phyloP scores from a whole-genome alignment of 345 rosid species.

The Syzygium oleosum region DNA sequence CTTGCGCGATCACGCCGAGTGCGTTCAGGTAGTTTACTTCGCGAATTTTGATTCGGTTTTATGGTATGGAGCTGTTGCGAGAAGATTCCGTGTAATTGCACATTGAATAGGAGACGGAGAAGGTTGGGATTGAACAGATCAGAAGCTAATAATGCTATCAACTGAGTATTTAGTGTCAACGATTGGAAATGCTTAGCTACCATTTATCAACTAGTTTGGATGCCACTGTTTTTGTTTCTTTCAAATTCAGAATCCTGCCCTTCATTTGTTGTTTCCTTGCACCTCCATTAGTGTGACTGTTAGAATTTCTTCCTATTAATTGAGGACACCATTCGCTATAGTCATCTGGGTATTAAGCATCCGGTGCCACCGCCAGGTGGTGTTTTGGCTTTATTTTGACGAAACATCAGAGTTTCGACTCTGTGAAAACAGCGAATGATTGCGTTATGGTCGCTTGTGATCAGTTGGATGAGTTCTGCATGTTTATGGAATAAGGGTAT shows the following conservation, averaged over 20 bases:
- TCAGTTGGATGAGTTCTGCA: neutral
- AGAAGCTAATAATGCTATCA: neutral
- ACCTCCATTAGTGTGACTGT: neutral
- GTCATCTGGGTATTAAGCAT: accelerated
- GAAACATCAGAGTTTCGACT: neutral
- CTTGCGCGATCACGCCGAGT: constrained; percentile 77
- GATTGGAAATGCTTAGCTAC: neutral
- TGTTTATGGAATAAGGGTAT: neutral
- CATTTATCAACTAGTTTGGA: neutral
- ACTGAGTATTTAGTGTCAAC: accelerated
- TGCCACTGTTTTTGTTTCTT: neutral
- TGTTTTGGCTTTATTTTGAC: neutral
- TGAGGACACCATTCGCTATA: accelerated
- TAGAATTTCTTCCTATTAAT: neutral
- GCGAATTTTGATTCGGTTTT: neutral
- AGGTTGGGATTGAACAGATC: neutral
- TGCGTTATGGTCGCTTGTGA: neutral
- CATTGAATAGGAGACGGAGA: neutral
- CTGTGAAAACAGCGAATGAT: neutral
- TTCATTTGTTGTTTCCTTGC: neutral
- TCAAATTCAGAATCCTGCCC: neutral
- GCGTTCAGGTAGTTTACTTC: constrained; percentile 48
- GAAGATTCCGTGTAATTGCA: neutral
- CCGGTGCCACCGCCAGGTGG: neutral
- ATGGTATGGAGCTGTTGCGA: neutral